Conservation (phyloP, 805 yeast species). For the Metschnikowia continentalis region DNA sequence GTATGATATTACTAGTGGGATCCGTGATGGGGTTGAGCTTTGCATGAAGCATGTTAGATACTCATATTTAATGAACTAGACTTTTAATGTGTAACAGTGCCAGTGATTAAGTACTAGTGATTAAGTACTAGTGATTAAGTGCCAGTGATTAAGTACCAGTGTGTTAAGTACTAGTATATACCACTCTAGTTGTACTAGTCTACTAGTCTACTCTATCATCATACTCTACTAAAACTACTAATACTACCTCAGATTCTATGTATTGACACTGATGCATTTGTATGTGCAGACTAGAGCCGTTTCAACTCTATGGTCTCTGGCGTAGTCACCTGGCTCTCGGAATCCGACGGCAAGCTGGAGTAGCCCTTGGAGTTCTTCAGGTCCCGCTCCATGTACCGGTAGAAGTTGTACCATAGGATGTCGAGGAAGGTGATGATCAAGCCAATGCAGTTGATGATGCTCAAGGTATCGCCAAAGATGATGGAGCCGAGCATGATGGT, state of each 20-base stretch:
- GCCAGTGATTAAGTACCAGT: no score
- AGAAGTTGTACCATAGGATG: slow-evolving; percentile 78
- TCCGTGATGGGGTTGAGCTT: slow-evolving; percentile 7
- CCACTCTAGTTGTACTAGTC: no score
- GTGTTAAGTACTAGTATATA: no score
- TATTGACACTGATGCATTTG: no score
- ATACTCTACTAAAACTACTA: no score
- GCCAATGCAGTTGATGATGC: slow-evolving; percentile 67
- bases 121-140: no score
- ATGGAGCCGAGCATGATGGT: slow-evolving; percentile 70
- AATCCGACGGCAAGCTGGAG: slow-evolving; percentile 8
- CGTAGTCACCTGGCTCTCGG: slow-evolving; percentile 7
- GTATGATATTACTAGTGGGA: slow-evolving; percentile 3
- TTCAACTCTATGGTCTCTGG: slow-evolving; percentile 14
- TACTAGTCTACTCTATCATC: no score
- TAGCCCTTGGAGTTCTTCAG: slow-evolving; percentile 8
- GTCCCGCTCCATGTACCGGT: slow-evolving; percentile 38
- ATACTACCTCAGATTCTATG: no score
- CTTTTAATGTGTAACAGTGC: no score
- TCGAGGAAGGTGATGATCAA: slow-evolving; percentile 70
- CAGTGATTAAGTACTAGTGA: no score
- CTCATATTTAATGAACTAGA: no score
- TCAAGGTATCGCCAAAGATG: slow-evolving; percentile 70
- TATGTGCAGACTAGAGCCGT: slow-evolving; percentile 7
- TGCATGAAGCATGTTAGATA: background rate